These are phyloP conservation scores for Kodamaea kaohsiungensis DNA, from an alignment of 805 yeast species.

Conservation along the genomic window DNA sequence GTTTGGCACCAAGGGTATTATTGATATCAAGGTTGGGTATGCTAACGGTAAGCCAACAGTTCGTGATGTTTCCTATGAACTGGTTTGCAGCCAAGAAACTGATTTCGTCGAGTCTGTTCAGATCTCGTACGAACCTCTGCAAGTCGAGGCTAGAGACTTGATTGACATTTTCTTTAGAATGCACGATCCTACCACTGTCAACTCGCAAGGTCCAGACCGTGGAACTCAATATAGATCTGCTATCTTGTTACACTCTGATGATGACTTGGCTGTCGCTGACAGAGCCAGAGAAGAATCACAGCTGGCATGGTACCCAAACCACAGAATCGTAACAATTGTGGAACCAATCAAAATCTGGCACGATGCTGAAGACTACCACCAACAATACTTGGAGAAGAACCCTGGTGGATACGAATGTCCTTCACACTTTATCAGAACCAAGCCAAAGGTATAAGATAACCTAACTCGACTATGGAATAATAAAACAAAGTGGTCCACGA, in stretches of 20 bases:
- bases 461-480: not conserved
- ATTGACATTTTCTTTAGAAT: constrained; percentile 84
- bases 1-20: constrained; percentile 60
- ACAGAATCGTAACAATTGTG: constrained; percentile 67
- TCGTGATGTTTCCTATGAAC: constrained; percentile 49
- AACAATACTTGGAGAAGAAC: constrained; percentile 72
- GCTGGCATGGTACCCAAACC: constrained; percentile 71
- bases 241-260: constrained; percentile 62
- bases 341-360: constrained; percentile 70
- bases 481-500: not conserved
- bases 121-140: constrained; percentile 73
- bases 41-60: constrained; percentile 75
- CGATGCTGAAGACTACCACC: constrained; percentile 98
- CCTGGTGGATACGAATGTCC: constrained; percentile 91
- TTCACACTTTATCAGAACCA: constrained; percentile 75
- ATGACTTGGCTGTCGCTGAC: constrained; percentile 48
- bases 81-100: constrained; percentile 78
- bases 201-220: constrained; percentile 82
- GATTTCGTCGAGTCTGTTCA: constrained; percentile 81
- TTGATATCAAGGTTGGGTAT: constrained; percentile 85
- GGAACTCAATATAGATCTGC: constrained; percentile 94
- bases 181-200: constrained; percentile 89
- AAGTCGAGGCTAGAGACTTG: constrained; percentile 59
- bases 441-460: constrained; percentile 42
- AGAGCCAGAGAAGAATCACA: constrained; percentile 56